These are phyloP conservation scores for Rhizopus sp. DNA, from an alignment of 371 early-diverging fungal genomes.

Conservation along the genomic window DNA sequence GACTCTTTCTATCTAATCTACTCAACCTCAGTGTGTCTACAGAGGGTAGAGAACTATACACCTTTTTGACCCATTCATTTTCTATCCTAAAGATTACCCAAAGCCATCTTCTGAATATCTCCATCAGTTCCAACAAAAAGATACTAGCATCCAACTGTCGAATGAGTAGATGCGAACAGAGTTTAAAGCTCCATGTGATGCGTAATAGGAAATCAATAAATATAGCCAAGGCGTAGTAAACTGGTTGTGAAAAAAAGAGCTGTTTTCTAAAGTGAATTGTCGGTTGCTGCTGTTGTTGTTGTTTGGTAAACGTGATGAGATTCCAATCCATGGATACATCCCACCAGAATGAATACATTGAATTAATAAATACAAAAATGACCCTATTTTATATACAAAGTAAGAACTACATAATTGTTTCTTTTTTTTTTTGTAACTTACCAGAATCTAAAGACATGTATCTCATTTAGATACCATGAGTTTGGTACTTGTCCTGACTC, in stretches of 20 bases:
- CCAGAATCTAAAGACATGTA: slow-evolving; percentile 45
- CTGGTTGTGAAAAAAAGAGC: slow-evolving; percentile 62
- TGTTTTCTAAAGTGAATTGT: slow-evolving; percentile 58
- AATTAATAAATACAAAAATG: slow-evolving; percentile 78
- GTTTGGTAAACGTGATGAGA: slow-evolving; percentile 46
- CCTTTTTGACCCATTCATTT: slow-evolving; percentile 70
- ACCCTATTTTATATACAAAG: slow-evolving; percentile 54
- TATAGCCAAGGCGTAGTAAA: slow-evolving; percentile 76
- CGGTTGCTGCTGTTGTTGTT: slow-evolving; percentile 22
- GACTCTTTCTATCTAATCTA: slow-evolving; percentile 18
- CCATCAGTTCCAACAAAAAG: slow-evolving; percentile 75
- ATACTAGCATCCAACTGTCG: slow-evolving; percentile 69
- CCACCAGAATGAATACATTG: slow-evolving; percentile 94
- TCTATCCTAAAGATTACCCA: slow-evolving; percentile 93
- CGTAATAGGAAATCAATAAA: slow-evolving; percentile 78
- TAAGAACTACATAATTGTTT: background rate
- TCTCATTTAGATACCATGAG: slow-evolving; percentile 45
- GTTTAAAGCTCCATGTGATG: slow-evolving; percentile 84
- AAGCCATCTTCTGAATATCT: slow-evolving; percentile 84
- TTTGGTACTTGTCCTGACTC: slow-evolving; percentile 40
- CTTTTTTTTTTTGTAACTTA: slow-evolving; percentile 12
- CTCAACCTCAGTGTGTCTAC: slow-evolving; percentile 18
- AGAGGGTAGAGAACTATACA: slow-evolving; percentile 27
- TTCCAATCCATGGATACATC: slow-evolving; percentile 93
- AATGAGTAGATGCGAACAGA: slow-evolving; percentile 71